These are phyloP conservation scores for Thyridium curvatum DNA, from an alignment of 2,329 filamentous ascomycete species.

Conservation along the genomic window DNA sequence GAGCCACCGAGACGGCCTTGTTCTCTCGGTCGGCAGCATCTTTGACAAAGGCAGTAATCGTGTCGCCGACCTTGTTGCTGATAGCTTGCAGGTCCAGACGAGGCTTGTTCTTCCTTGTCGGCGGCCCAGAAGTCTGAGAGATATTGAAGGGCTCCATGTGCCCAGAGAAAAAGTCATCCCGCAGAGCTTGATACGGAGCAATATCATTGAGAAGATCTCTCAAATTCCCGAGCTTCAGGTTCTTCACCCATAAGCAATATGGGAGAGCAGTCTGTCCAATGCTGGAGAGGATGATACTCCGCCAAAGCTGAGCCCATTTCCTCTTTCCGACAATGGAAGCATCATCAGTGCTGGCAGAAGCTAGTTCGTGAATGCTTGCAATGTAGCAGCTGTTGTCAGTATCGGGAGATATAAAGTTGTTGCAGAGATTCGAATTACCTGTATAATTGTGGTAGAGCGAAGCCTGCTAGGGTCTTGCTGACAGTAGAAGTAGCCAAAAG, in stretches of 20 bases:
- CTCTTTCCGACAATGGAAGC: conserved; percentile 27
- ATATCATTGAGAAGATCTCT: conserved; percentile 51
- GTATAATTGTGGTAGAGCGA: conserved; percentile 58
- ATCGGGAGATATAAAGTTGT: no score
- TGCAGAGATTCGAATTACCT: conserved; percentile 39
- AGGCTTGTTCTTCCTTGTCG: conserved; percentile 12
- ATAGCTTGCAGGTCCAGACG: conserved; percentile 27
- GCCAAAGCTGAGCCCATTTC: conserved; percentile 61
- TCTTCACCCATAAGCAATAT: conserved; percentile 62
- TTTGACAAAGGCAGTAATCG: conserved; percentile 45
- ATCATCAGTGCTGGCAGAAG: conserved; percentile 34
- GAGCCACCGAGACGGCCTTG: conserved; percentile 46
- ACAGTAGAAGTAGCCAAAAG: conserved; percentile 53
- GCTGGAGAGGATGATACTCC: conserved; percentile 60
- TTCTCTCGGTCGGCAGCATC: conserved; percentile 28
- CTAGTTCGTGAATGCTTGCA: conserved; percentile 38
- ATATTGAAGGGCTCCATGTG: conserved; percentile 29
- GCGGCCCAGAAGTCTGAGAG: conserved; percentile 8
- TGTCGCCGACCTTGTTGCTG: conserved; percentile 45
- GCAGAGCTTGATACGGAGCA: conserved; percentile 15
- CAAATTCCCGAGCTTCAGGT: conserved; percentile 57
- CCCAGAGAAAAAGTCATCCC: conserved; percentile 30
- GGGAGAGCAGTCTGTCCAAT: conserved; percentile 57
- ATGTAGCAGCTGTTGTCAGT: conserved; percentile 6
- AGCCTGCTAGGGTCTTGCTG: conserved; percentile 47